These are phyloP conservation scores for cucumber (Cucumis sativus) DNA, from an alignment of 306 rosid species.

Conservation along the genomic window DNA sequence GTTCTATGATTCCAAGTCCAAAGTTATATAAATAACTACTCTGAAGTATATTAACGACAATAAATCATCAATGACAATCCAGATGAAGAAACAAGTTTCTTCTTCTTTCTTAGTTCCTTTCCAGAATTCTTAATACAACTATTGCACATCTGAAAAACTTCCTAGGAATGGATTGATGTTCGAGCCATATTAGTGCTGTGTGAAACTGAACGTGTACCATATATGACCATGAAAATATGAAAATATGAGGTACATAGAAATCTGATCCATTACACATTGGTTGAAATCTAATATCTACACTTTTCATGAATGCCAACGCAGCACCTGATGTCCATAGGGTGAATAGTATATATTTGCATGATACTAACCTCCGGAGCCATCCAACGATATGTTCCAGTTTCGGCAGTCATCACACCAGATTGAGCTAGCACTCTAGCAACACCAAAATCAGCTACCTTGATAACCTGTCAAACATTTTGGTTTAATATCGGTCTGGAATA, in stretches of 20 bases:
- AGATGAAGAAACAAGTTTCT: background rate
- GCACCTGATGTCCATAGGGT: background rate
- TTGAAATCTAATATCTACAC: background rate
- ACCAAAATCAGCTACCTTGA: constrained; percentile 84
- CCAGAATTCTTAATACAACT: background rate
- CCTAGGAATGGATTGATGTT: background rate
- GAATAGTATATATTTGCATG: background rate
- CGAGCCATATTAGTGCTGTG: background rate
- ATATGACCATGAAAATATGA: background rate
- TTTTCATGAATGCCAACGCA: background rate
- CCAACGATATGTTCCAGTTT: constrained; percentile 95
- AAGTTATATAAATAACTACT: background rate
- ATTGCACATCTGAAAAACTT: background rate
- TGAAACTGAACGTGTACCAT: background rate
- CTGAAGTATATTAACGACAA: background rate
- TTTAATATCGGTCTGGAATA: background rate
- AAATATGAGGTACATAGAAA: background rate
- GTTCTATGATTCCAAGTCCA: background rate
- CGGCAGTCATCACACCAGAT: constrained; percentile 80
- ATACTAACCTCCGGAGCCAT: constrained; percentile 86
- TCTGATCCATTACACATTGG: background rate
- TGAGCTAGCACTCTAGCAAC: constrained; percentile 60
- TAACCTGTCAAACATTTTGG: constrained; percentile 35
- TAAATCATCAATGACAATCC: background rate
- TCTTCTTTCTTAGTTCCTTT: background rate